Conservation (phyloP, 2,329 filamentous ascomycete species). For the Fusarium siculi region DNA sequence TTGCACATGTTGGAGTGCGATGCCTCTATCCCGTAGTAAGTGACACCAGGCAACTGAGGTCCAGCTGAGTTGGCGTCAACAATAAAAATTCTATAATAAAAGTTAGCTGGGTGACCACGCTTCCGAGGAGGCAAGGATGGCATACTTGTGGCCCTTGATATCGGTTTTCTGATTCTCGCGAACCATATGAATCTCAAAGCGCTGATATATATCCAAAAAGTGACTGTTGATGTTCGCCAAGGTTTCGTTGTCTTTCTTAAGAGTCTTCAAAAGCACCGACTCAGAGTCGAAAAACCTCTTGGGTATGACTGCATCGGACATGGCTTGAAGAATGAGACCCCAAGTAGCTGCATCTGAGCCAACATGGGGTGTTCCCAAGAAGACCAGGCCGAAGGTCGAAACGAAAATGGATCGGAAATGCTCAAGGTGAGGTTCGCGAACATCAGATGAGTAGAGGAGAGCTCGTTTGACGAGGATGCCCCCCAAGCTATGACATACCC, state of each 20-base stretch:
- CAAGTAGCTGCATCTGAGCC: constrained; percentile 76
- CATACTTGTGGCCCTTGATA: constrained; percentile 68
- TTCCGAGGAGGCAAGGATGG: not conserved
- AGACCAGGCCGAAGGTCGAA: constrained; percentile 80
- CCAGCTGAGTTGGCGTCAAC: constrained; percentile 77
- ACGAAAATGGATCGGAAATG: constrained; percentile 75
- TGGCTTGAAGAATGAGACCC: constrained; percentile 73
- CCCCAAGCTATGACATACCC: constrained; percentile 79
- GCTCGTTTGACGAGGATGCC: constrained; percentile 78
- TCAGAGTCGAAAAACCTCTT: constrained; percentile 75
- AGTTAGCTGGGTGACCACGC: constrained; percentile 2
- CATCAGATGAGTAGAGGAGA: constrained; percentile 72
- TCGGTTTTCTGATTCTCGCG: constrained; percentile 80
- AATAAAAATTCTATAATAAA: constrained; percentile 60
- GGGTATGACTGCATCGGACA: constrained; percentile 73
- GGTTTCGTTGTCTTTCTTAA: constrained; percentile 80
- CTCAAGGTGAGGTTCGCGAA: constrained; percentile 68
- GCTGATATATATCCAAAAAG: constrained; percentile 76
- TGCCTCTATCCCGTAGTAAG: constrained; percentile 79
- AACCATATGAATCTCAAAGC: constrained; percentile 80
- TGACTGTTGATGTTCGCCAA: constrained; percentile 78
- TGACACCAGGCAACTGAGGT: constrained; percentile 75
- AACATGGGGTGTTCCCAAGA: constrained; percentile 80
- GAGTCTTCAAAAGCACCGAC: constrained; percentile 72
- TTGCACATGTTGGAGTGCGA: constrained; percentile 80